A percentile compares a stretch with the other conserved stretches of the same genome.
Evolutionary conservation across 306 rosid genomes (phyloP).

Genomic region (Lathyrus oleraceus): DNA sequence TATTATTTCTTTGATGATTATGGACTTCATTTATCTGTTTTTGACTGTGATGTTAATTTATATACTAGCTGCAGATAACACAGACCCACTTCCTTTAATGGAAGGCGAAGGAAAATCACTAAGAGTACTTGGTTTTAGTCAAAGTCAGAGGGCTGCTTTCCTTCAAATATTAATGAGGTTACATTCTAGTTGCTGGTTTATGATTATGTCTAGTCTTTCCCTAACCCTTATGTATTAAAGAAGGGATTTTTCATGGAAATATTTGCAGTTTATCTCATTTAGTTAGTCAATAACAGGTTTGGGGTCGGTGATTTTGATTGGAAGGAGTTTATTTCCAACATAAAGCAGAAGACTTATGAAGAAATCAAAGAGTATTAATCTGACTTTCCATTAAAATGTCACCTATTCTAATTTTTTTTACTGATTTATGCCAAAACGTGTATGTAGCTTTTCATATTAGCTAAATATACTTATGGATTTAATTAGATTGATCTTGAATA

Average conservation of each 20-base stretch:
- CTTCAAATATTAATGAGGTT: constrained; percentile 93
- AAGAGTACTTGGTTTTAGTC: constrained; percentile 91
- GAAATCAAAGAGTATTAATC: constrained; percentile 74
- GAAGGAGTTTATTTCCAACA: constrained; percentile 76
- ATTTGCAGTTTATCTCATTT: constrained; percentile 40
- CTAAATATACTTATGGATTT: neutral
- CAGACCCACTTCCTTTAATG: constrained; percentile 83
- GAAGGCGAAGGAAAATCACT: constrained; percentile 97
- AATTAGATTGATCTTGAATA: constrained; percentile 2
- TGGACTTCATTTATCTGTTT: constrained; percentile 7
- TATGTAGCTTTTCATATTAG: neutral
- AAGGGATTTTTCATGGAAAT: constrained; percentile 29
- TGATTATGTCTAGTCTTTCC: constrained; percentile 31
- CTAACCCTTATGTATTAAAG: constrained; percentile 18
- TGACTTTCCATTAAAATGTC: constrained; percentile 25
- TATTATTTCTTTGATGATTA: constrained; percentile 25
- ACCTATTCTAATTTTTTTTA: constrained; percentile 9
- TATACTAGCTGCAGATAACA: constrained; percentile 65
- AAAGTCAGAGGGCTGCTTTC: constrained; percentile 85
- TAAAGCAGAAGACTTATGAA: constrained; percentile 84
- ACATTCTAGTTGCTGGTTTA: constrained; percentile 18
- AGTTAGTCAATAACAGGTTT: constrained; percentile 58
- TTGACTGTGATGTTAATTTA: constrained; percentile 20
- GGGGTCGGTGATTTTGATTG: constrained; percentile 92
- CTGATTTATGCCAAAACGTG: constrained; percentile 18